These are phyloP conservation scores for Gelatoporia subvermispora DNA, from an alignment of 768 basidiomycete genomes.

Conservation along the genomic window DNA sequence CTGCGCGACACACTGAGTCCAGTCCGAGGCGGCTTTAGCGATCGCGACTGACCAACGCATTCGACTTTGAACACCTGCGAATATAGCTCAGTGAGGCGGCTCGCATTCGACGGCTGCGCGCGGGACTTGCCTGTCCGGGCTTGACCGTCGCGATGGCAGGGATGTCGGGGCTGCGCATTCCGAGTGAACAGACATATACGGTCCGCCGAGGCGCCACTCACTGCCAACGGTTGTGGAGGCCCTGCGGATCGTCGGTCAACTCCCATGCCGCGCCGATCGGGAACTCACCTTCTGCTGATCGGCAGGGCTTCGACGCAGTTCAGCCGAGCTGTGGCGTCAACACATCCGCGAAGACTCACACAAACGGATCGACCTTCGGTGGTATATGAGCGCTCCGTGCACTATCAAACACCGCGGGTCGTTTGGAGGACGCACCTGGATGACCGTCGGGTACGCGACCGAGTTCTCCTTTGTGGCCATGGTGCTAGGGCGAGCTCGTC, in stretches of 20 bases:
- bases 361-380: constrained; percentile 63
- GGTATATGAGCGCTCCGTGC: neutral
- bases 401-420: neutral
- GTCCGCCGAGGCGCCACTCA: constrained; percentile 29
- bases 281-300: constrained; percentile 51
- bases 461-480: constrained; percentile 66
- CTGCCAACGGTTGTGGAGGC: constrained; percentile 74
- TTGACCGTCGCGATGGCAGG: constrained; percentile 59
- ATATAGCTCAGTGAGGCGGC: neutral
- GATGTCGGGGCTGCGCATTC: constrained; percentile 48
- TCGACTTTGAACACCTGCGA: constrained; percentile 63
- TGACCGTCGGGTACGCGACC: constrained; percentile 51
- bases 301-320: constrained; percentile 32
- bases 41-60: constrained; percentile 49
- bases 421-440: constrained; percentile 40
- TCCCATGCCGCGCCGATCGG: neutral
- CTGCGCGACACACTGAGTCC: constrained; percentile 27
- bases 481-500: neutral
- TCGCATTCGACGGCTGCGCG: constrained; percentile 3
- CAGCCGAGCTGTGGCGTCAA: neutral
- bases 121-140: constrained; percentile 45
- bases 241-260: constrained; percentile 28
- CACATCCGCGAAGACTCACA: constrained; percentile 35
- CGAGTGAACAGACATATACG: neutral
- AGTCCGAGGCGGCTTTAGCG: neutral